Evolutionary conservation across 805 yeast species (phyloP).

Genomic region (Gaillardinia entomophila): DNA sequence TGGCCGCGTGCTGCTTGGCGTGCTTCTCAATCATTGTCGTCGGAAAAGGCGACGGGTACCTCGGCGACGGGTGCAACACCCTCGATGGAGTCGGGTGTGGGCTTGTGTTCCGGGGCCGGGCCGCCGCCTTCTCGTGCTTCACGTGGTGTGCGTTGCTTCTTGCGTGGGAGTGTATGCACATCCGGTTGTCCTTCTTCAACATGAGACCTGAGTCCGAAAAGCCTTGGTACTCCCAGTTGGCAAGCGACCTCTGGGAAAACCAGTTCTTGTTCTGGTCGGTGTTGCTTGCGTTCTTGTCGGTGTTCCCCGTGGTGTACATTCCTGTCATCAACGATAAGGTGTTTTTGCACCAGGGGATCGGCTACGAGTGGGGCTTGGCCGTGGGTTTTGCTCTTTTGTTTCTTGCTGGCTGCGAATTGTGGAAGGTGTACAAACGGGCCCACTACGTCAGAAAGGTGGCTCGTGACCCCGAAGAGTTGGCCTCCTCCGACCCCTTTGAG

Average conservation of each 20-base stretch:
- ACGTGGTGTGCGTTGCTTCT: conserved; percentile 80
- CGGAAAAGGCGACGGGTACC: conserved; percentile 57
- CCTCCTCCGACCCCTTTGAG: conserved; percentile 56
- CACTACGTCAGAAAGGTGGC: conserved; percentile 33
- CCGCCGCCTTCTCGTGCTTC: conserved; percentile 73
- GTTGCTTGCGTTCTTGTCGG: conserved; percentile 58
- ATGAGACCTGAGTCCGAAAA: conserved; percentile 60
- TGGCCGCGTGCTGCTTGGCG: conserved; percentile 66
- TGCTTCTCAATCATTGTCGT: conserved; percentile 63
- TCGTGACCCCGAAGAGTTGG: conserved; percentile 54
- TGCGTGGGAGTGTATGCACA: conserved; percentile 81
- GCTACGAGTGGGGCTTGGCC: conserved; percentile 78
- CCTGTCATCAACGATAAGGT: conserved; percentile 81
- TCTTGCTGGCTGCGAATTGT: conserved; percentile 55
- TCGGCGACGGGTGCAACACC: conserved; percentile 62
- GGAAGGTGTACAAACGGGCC: conserved; percentile 61
- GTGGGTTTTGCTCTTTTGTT: conserved; percentile 54
- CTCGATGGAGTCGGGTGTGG: conserved; percentile 41
- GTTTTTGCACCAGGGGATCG: conserved; percentile 65
- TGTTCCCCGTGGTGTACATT: conserved; percentile 79
- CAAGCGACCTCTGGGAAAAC: conserved; percentile 64
- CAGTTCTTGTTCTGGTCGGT: conserved; percentile 81
- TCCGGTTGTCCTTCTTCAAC: conserved; percentile 61
- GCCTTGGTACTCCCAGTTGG: conserved; percentile 54
- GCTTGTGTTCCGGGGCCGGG: conserved; percentile 67